Evolutionary conservation across 2,329 filamentous ascomycete genomes (phyloP).

Genomic region (Ceratocystiopsis brevicomis): DNA sequence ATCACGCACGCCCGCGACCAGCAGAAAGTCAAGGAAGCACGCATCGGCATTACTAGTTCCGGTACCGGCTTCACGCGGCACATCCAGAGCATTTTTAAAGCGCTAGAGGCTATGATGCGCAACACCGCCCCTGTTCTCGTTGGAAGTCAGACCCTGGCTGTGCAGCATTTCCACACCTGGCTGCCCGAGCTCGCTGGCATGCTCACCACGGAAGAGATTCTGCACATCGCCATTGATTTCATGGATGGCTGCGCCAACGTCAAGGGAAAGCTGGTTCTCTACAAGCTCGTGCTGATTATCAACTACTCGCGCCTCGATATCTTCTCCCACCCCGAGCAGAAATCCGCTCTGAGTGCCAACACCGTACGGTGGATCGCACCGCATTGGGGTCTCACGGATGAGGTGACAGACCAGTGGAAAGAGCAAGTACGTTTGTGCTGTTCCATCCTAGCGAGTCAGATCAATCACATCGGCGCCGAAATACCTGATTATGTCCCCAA

Average conservation of each 20-base stretch:
- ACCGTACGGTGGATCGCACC: slow-evolving; percentile 82
- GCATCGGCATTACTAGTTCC: slow-evolving; percentile 62
- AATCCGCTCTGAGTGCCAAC: slow-evolving; percentile 54
- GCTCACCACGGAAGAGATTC: slow-evolving; percentile 63
- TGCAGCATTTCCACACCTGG: slow-evolving; percentile 95
- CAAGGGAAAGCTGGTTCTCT: slow-evolving; percentile 78
- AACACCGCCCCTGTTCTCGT: slow-evolving; percentile 71
- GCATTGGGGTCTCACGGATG: slow-evolving; percentile 66
- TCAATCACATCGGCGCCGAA: slow-evolving; percentile 58
- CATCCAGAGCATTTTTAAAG: slow-evolving; percentile 72
- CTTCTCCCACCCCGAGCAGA: slow-evolving; percentile 62
- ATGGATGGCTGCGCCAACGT: slow-evolving; percentile 77
- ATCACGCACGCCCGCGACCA: slow-evolving; percentile 77
- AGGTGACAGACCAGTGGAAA: slow-evolving; percentile 69
- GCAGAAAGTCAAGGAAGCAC: slow-evolving; percentile 74
- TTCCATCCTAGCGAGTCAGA: slow-evolving; percentile 74
- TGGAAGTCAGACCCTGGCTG: slow-evolving; percentile 82
- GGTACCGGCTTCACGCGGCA: slow-evolving; percentile 62
- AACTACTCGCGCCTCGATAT: slow-evolving; percentile 72
- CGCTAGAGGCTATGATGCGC: slow-evolving; percentile 75
- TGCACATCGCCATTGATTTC: slow-evolving; percentile 82
- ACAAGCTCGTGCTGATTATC: slow-evolving; percentile 82
- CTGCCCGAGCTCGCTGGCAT: slow-evolving; percentile 71
- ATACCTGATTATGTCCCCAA: slow-evolving; percentile 81
- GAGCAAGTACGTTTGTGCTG: slow-evolving; percentile 88